Conservation (phyloP, 2,329 filamentous ascomycete species). For the Aphanocladium album region DNA sequence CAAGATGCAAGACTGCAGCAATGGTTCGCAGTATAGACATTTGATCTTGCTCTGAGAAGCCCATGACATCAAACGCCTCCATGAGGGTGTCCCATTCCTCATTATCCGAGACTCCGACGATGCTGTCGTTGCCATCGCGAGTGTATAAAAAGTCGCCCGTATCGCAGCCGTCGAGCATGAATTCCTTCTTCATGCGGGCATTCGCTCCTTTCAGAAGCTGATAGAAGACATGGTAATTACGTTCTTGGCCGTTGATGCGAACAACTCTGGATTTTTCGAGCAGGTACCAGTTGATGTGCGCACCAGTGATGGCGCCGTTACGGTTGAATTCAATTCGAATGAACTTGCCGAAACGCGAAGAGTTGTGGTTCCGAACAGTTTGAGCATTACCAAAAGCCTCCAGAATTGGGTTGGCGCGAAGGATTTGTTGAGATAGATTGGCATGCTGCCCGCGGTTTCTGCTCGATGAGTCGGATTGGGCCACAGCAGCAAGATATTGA, state of each 20-base stretch:
- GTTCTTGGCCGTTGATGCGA: slow-evolving; percentile 76
- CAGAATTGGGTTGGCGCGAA: slow-evolving; percentile 92
- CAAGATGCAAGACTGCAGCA: slow-evolving; percentile 86
- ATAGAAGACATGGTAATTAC: slow-evolving; percentile 97
- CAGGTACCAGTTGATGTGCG: slow-evolving; percentile 98
- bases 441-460: slow-evolving; percentile 61
- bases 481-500: slow-evolving; percentile 93
- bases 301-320: slow-evolving; percentile 84
- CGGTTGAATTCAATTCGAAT: slow-evolving; percentile 94
- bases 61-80: slow-evolving; percentile 93
- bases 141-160: slow-evolving; percentile 91
- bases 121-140: slow-evolving; percentile 83
- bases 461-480: slow-evolving; percentile 70
- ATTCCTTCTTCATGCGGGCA: slow-evolving; percentile 63
- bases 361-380: slow-evolving; percentile 97
- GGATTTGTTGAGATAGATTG: slow-evolving; percentile 91
- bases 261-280: slow-evolving; percentile 98
- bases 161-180: slow-evolving; percentile 68
- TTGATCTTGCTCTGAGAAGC: slow-evolving; percentile 82
- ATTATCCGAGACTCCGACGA: slow-evolving; percentile 80
- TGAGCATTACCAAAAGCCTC: slow-evolving; percentile 98
- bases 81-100: slow-evolving; percentile 88
- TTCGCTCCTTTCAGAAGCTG: slow-evolving; percentile 86
- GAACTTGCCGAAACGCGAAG: slow-evolving; percentile 96
- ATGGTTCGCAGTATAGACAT: slow-evolving; percentile 77